Base-by-base conservation (phyloP, 2,329 filamentous ascomycete genomes). In the Microcera coccophila region DNA sequence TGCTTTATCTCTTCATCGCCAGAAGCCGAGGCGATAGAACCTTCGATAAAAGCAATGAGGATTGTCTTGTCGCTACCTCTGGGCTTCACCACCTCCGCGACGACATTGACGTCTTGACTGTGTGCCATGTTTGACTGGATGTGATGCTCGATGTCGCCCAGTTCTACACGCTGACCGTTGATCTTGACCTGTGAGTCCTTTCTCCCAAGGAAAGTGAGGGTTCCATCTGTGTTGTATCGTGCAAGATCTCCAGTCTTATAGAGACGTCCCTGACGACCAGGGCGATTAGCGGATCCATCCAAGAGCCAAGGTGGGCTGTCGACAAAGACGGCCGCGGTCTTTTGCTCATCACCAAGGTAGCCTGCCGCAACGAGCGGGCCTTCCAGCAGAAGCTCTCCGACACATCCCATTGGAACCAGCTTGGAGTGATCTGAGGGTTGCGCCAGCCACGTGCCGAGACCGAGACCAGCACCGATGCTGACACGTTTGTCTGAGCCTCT, bases 101-200 rank as follows among this genome's bases (percentile, higher is more conserved):
- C 22, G 7, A 26, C 22, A 7, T 26, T 7, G 7, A 26, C 7
- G 22, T 7, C 7, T 26, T 26, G 22, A 26, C 7, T 7, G 7
- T 7, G 12, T 7, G 7, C 7, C 22, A 7, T 12, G 7, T 26
- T 7, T 7, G 12, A 7, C 12, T 12, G 22, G 12, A 12, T 26
- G n/a, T n/a, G n/a, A 26, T n/a, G n/a, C 31, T 62, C 59, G 8
- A 62, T 44, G 26, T 60, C 59, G 2, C 43, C 49, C 3, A 76
- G 63, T 60, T 76, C 81, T 34, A 78, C 65, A 37, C 76, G 60
- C 41, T 72, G 78, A 11, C 81, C 81, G 15, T 71, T 68, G 14
- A 81, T 59, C 59, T 82, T 82, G 39, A 81, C 69, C 53, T 81
- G 77, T 0, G 68, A 68, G 49, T 81, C 78, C 47, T 75, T 76